These are phyloP conservation scores for Irpex rosettiformis DNA, from an alignment of 1,284 basidiomycete genomes.

Conservation along the genomic window DNA sequence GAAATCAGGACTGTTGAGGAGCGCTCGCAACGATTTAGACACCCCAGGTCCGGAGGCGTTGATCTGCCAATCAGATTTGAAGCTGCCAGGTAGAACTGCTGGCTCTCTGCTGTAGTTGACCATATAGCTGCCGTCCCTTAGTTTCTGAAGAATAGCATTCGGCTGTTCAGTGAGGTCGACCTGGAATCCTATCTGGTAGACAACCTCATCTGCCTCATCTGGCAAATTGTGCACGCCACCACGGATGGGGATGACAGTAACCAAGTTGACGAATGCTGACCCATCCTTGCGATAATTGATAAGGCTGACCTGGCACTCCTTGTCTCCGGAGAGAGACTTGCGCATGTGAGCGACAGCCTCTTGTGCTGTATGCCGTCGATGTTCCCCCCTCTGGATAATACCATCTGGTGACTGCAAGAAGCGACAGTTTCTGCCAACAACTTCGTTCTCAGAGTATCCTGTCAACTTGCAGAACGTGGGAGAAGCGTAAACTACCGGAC, in stretches of 20 bases:
- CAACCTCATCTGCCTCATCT: constrained; percentile 56
- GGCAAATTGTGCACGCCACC: constrained; percentile 53
- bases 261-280: constrained; percentile 82
- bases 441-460: constrained; percentile 76
- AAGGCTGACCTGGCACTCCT: constrained; percentile 86
- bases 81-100: constrained; percentile 14
- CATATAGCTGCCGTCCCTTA: constrained; percentile 73
- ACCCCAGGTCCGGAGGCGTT: constrained; percentile 31
- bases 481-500: constrained; percentile 86
- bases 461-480: constrained; percentile 80
- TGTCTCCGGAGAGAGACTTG: constrained; percentile 63
- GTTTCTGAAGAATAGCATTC: constrained; percentile 74
- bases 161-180: constrained; percentile 89
- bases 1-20: constrained; percentile 38
- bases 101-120: constrained; percentile 42
- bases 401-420: constrained; percentile 82
- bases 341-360: constrained; percentile 70
- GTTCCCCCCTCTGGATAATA: constrained; percentile 57
- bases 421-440: constrained; percentile 88
- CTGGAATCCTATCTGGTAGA: constrained; percentile 91
- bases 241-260: constrained; percentile 80
- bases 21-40: constrained; percentile 38
- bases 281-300: constrained; percentile 90
- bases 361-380: constrained; percentile 63
- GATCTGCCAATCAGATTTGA: constrained; percentile 30